A percentile compares a stretch with the other conserved stretches of the same genome.
phyloP scores from a whole-genome alignment of 2,329 filamentous ascomycete genomes.

The Colletotrichum zoysiae region DNA sequence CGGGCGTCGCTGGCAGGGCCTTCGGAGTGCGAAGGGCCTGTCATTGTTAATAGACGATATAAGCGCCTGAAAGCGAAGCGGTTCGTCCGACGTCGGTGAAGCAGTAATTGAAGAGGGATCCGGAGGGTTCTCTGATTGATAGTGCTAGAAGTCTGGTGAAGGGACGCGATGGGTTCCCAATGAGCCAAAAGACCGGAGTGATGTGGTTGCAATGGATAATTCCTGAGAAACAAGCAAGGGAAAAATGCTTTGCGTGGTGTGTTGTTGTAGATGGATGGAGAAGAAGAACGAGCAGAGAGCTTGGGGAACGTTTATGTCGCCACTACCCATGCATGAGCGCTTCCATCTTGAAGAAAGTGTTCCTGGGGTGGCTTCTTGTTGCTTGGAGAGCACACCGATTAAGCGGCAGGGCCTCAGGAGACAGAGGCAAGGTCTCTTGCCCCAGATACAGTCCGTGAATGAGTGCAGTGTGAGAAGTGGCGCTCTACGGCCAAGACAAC shows the following conservation, averaged over 20 bases:
- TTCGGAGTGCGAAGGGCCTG: too few relatives aligned
- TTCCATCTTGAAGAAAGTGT: neutral
- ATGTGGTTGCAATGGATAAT: neutral
- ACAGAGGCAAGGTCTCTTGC: neutral
- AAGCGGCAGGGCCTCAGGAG: neutral
- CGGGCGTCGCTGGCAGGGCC: too few relatives aligned
- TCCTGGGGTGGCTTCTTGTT: neutral
- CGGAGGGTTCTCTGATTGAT: neutral
- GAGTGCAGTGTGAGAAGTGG: neutral
- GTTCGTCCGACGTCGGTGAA: neutral
- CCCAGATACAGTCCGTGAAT: neutral
- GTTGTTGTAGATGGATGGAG: neutral
- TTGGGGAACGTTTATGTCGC: neutral
- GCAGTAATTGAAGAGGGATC: neutral
- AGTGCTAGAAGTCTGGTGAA: too few relatives aligned
- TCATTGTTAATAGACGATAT: neutral
- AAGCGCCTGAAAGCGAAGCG: too few relatives aligned
- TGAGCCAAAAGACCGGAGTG: too few relatives aligned
- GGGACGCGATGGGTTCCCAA: neutral
- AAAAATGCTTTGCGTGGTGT: too few relatives aligned
- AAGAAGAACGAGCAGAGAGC: neutral
- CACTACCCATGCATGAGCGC: neutral
- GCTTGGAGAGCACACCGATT: neutral
- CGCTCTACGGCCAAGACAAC: neutral
- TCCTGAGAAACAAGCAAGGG: neutral